A percentile compares a stretch with the other conserved stretches of the same genome.
phyloP scores from a whole-genome alignment of 176 grass and related monocot genomes.

The Triticum monococcum region DNA sequence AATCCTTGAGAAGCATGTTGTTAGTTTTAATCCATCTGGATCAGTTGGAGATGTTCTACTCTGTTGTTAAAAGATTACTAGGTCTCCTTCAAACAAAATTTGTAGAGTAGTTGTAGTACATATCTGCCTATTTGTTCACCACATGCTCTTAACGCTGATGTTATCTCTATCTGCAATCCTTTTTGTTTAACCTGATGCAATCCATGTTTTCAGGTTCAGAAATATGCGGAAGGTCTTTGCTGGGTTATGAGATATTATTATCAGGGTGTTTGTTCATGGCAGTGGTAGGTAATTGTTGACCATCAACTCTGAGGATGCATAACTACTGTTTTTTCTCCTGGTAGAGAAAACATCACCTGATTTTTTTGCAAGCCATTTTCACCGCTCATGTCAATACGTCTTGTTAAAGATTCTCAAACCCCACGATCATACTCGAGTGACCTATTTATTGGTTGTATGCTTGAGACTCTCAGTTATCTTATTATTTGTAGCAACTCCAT shows the following conservation, averaged over 20 bases:
- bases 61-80: background rate
- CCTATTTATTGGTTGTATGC: slow-evolving; percentile 5
- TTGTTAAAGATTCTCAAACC: slow-evolving; percentile 17
- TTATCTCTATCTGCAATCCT: slow-evolving; percentile 25
- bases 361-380: slow-evolving; percentile 10
- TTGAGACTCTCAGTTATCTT: background rate
- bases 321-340: background rate
- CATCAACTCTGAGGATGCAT: slow-evolving; percentile 24
- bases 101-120: background rate
- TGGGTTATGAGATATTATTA: slow-evolving; percentile 99
- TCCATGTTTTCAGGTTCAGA: slow-evolving; percentile 77
- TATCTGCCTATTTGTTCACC: background rate
- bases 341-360: slow-evolving; percentile 27
- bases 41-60: background rate
- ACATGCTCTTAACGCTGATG: background rate
- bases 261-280: slow-evolving; percentile 99
- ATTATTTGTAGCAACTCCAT: slow-evolving; percentile 5
- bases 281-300: slow-evolving; percentile 69
- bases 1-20: slow-evolving; percentile 14
- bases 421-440: background rate
- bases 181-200: slow-evolving; percentile 11
- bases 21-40: background rate
- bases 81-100: background rate
- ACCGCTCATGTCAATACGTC: background rate
- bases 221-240: slow-evolving; percentile 97